Evolutionary conservation across 352 stramenopile species (phyloP).

Genomic region (Pythium myriotylum): DNA sequence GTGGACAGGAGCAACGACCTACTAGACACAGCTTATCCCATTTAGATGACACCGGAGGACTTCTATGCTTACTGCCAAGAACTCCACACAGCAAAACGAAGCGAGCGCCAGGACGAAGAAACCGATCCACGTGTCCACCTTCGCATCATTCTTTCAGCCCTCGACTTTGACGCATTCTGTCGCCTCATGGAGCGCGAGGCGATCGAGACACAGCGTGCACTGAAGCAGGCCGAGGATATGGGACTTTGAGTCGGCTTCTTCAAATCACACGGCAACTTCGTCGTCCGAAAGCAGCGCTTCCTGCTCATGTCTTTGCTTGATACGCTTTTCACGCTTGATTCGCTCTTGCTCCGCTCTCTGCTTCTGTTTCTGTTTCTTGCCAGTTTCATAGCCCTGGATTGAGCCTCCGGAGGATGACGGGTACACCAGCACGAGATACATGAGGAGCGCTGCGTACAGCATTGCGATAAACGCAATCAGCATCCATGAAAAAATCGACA

Average conservation of each 20-base stretch:
- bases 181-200: slow-evolving; percentile 53
- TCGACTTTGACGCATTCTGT: slow-evolving; percentile 64
- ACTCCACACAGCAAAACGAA: slow-evolving; percentile 33
- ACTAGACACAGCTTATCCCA: background rate
- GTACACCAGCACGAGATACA: slow-evolving; percentile 65
- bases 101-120: background rate
- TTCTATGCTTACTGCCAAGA: slow-evolving; percentile 55
- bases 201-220: slow-evolving; percentile 44
- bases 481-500: slow-evolving; percentile 27
- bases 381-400: slow-evolving; percentile 24
- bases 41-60: slow-evolving; percentile 39
- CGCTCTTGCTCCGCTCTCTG: slow-evolving; percentile 8
- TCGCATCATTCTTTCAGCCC: slow-evolving; percentile 45
- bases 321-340: slow-evolving; percentile 8
- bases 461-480: slow-evolving; percentile 23
- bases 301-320: slow-evolving; percentile 12
- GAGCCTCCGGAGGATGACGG: slow-evolving; percentile 24
- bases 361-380: slow-evolving; percentile 11
- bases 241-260: slow-evolving; percentile 37
- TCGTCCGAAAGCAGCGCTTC: slow-evolving; percentile 20
- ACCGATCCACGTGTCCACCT: slow-evolving; percentile 37
- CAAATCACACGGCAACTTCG: slow-evolving; percentile 21
- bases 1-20: background rate
- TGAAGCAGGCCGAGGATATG: slow-evolving; percentile 62
- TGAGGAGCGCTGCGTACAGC: slow-evolving; percentile 46